Conservation (phyloP, 192 early-diverging fungal species). For the Coemansia sp. region DNA sequence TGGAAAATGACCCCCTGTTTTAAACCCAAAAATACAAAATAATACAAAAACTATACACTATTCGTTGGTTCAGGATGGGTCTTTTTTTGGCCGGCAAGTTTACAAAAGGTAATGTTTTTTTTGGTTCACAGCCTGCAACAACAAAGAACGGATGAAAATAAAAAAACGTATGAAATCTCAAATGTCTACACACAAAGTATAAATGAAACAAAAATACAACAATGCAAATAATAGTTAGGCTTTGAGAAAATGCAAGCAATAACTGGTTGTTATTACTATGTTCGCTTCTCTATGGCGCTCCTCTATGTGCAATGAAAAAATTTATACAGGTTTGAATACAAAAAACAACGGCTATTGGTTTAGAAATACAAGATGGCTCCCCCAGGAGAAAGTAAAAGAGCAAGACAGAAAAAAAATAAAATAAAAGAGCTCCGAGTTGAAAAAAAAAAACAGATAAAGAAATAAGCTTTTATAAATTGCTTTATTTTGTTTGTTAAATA, state of each 20-base stretch:
- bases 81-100: too few relatives aligned
- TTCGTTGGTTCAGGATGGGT: too few relatives aligned
- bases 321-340: too few relatives aligned
- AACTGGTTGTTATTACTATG: not conserved
- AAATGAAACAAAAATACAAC: not conserved
- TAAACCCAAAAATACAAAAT: too few relatives aligned
- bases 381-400: too few relatives aligned
- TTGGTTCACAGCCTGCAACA: too few relatives aligned
- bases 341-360: too few relatives aligned
- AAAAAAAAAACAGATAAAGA: not conserved
- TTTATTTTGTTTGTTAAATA: not conserved
- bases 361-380: not conserved
- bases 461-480: constrained; percentile 1
- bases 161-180: not conserved
- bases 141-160: too few relatives aligned
- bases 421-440: not conserved
- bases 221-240: constrained; percentile 5
- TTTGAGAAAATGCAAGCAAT: constrained; percentile 17
- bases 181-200: not conserved
- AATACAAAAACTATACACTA: too few relatives aligned
- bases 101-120: not conserved
- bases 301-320: too few relatives aligned
- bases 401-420: not conserved
- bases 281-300: not conserved
- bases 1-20: not conserved